Conservation (phyloP, 768 basidiomycete genomes). For the Obba rivulosa region DNA sequence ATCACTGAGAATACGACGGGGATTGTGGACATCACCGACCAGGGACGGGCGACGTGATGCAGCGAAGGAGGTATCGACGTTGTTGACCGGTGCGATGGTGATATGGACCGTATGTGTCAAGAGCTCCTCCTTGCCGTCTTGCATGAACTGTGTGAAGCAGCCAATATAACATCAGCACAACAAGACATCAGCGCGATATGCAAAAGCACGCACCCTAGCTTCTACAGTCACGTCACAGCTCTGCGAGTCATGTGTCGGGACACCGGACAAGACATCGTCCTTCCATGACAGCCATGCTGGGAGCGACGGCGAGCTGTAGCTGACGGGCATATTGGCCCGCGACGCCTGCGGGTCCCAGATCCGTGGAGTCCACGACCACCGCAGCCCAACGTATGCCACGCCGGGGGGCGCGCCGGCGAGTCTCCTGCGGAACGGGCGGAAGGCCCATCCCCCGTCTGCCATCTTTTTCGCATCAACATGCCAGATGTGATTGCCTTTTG, state of each 20-base stretch:
- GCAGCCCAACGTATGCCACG: constrained; percentile 75
- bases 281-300: constrained; percentile 91
- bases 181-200: constrained; percentile 1
- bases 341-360: constrained; percentile 97
- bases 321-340: constrained; percentile 71
- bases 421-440: constrained; percentile 83
- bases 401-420: constrained; percentile 79
- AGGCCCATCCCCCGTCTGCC: constrained; percentile 73
- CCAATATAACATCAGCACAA: constrained; percentile 5
- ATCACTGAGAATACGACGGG: constrained; percentile 39
- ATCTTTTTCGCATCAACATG: constrained; percentile 90
- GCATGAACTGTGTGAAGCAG: constrained; percentile 44
- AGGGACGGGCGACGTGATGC: constrained; percentile 44
- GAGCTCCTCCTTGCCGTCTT: constrained; percentile 71
- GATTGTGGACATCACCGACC: constrained; percentile 35
- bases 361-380: constrained; percentile 87
- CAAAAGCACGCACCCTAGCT: constrained; percentile 54
- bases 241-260: constrained; percentile 71
- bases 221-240: constrained; percentile 70
- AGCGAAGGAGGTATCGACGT: constrained; percentile 39
- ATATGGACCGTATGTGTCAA: constrained; percentile 65
- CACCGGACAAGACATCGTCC: constrained; percentile 75
- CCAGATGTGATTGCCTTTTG: constrained; percentile 99
- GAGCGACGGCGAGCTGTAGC: constrained; percentile 73
- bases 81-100: constrained; percentile 63